Base-by-base conservation (phyloP, 2,329 filamentous ascomycete species). In the Aspergillus phoenicis region DNA sequence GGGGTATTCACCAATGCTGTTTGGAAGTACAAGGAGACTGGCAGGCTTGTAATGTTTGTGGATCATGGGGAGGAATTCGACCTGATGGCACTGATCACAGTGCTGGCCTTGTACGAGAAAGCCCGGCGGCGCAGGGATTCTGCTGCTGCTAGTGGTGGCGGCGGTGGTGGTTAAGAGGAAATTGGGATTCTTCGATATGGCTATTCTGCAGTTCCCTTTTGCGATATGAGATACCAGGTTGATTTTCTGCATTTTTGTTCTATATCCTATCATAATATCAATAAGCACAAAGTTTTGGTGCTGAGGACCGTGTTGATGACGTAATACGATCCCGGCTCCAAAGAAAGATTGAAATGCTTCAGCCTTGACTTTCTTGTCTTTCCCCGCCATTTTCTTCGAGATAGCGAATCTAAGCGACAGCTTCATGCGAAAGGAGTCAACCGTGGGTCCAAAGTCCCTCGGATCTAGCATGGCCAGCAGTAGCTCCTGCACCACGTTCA, bases 1-100 rank as follows among this genome's bases (percentile, higher is more conserved):
- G 75, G 73, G 0, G 67, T 74, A 1, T 77, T 75, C 52, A 71
- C 69, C 11, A 69, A 66, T 56, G 71, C 66, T 41, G 39, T 71
- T 67, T 69, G 62, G 57, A 72, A 71, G 45, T 66, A 68, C 11
- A 71, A 64, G 49, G 73, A 71, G 47, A 66, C 66, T n/a, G 75
- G 73, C 6, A 71, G 72, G 38, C 64, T 78, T 22, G 67, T 73
- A 38, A 63, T 77, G 15, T 63, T 67, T 49, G 66, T 53, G 10
- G 48, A 64, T 4, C 70, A 74, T 26, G 73, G 71, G 0, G 60
- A 63, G 4, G 62, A 66, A 3, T 76, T 77, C 47, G 66, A 73
- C 13, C 41, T 72, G 2, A 68, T 75, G 68, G 71, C 67, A 8
- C 64, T 77, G 10, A 64, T 72, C 13, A 71, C 69, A 10, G 62